A percentile compares a stretch with the other conserved stretches of the same genome.
Conservation (phyloP, 345 rosid species). For the Cochlearia excelsa region DNA sequence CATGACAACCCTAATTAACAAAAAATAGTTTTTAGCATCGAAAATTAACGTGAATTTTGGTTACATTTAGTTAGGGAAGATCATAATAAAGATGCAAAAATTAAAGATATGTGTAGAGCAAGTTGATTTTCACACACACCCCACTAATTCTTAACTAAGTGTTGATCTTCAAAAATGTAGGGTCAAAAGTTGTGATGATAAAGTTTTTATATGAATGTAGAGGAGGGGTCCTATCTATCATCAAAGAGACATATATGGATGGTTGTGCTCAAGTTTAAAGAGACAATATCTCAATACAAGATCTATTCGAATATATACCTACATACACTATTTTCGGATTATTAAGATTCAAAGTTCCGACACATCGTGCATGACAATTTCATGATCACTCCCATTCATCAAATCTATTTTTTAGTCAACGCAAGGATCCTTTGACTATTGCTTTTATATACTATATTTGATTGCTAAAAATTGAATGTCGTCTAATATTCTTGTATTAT, state of each 20-base stretch:
- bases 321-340: background rate
- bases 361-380: conserved; percentile 29
- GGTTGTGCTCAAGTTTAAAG: conserved; percentile 27
- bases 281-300: conserved; percentile 30
- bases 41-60: no score
- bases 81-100: no score
- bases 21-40: no score
- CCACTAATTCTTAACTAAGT: background rate
- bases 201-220: conserved; percentile 21
- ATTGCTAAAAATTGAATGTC: background rate
- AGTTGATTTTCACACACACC: background rate
- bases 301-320: background rate
- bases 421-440: conserved; percentile 22
- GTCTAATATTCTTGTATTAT: no score
- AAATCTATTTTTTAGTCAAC: conserved; percentile 17
- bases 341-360: conserved; percentile 20
- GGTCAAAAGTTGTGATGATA: conserved; percentile 37
- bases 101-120: no score
- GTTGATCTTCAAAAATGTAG: conserved; percentile 11
- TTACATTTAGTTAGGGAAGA: no score
- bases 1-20: no score
- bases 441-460: conserved; percentile 13
- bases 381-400: conserved; percentile 21
- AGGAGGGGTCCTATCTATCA: conserved; percentile 37
- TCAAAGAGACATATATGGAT: conserved; percentile 27